Base-by-base conservation (phyloP, 805 yeast genomes). In the Starmerella tilneyi region DNA sequence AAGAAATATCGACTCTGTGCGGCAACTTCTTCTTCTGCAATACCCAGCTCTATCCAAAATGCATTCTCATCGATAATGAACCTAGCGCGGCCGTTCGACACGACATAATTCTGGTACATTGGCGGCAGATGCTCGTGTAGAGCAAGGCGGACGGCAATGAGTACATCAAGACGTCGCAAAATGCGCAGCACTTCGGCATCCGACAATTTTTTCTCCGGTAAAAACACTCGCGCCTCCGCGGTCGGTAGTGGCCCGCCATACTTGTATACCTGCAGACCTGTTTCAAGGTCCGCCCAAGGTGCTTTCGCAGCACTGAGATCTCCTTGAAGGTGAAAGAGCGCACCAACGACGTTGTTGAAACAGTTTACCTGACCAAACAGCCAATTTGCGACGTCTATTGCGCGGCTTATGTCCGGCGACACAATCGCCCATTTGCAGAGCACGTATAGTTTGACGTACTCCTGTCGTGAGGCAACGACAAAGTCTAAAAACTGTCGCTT, bases 331-430 rank as follows among this genome's bases (percentile, higher is more conserved):
- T 71, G 70, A 50, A 79, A 82, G 31, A 86, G 66, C 11, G 81
- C 78, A 65, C 79, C 73, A 16, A 81, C 74, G 31, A 65, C 78
- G 56, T 71, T 77, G 47, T 63, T 81, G 56, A 72, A 88, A 59
- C 72, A 73, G 58, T 73, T 76, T 57, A 84, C 83, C 56, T 85
- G 94, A 40, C 78, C 78, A 50, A 92, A 70, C 32, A 92, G 70
- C 92, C 94, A 92, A 51, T 83, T 81, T 48, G 94, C 75, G 17
- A 89, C 69, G 64, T 92, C 97, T 45, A 92, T 86, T 50, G 88
- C 69, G 43, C 72, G 72, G 36, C 80, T 76, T 48, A 89, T 78
- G 42, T 81, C 84, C 38, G 75, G 71, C 4, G 88, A 71, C 27
- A 77, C 79, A 11, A 75, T 73, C 3, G 86, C 75, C 99, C 99